phyloP scores from a whole-genome alignment of 352 stramenopile genomes.

The Pythium biforme region DNA sequence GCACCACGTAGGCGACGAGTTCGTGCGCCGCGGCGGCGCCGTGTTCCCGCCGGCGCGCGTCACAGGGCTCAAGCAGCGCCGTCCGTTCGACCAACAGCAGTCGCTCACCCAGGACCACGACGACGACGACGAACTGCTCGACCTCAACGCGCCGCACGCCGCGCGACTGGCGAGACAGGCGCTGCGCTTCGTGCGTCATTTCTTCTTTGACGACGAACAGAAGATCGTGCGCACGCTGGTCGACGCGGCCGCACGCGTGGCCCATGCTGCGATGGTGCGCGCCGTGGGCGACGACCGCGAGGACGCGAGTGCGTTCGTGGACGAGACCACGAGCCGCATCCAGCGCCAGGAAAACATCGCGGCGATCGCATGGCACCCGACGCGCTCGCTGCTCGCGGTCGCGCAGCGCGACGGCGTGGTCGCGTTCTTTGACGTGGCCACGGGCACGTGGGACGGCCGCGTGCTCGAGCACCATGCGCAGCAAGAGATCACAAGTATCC shows the following conservation, averaged over 20 bases:
- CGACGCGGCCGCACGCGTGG: constrained; percentile 20
- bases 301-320: constrained; percentile 25
- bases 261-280: constrained; percentile 30
- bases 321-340: constrained; percentile 16
- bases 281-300: constrained; percentile 29
- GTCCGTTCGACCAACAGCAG: constrained; percentile 54
- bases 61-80: constrained; percentile 43
- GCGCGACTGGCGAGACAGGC: constrained; percentile 42
- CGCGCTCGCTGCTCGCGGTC: constrained; percentile 56
- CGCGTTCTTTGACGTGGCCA: constrained; percentile 58
- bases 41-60: constrained; percentile 61
- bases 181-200: constrained; percentile 28
- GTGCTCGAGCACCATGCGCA: constrained; percentile 65
- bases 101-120: constrained; percentile 47
- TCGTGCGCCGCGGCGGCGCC: constrained; percentile 53
- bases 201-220: constrained; percentile 67
- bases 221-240: constrained; percentile 40
- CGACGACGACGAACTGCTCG: constrained; percentile 30
- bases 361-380: constrained; percentile 60
- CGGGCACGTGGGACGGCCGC: constrained; percentile 52
- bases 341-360: constrained; percentile 45
- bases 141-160: constrained; percentile 40
- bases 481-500: constrained; percentile 49
- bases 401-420: constrained; percentile 69
- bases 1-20: constrained; percentile 59